phyloP scores from a whole-genome alignment of 352 stramenopile species.

The Phytophthora sojae region DNA sequence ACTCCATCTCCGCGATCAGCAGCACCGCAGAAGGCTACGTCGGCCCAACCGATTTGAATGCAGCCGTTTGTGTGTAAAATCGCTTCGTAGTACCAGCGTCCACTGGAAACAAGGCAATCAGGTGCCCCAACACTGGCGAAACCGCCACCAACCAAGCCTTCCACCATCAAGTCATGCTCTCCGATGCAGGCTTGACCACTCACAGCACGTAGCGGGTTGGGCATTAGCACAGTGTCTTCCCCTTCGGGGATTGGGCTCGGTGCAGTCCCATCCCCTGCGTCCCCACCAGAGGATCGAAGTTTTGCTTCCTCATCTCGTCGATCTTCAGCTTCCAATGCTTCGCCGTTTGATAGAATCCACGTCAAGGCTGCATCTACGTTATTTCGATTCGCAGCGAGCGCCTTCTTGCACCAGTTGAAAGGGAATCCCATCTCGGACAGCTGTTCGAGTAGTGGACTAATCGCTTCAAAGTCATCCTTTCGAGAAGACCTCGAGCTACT shows the following conservation, averaged over 20 bases:
- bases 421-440: slow-evolving; percentile 94
- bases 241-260: slow-evolving; percentile 34
- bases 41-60: slow-evolving; percentile 95
- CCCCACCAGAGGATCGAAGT: slow-evolving; percentile 38
- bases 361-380: slow-evolving; percentile 93
- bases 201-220: slow-evolving; percentile 84
- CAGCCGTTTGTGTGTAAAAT: slow-evolving; percentile 92
- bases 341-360: slow-evolving; percentile 93
- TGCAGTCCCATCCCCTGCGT: slow-evolving; percentile 37
- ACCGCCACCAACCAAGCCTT: slow-evolving; percentile 83
- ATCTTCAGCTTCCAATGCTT: slow-evolving; percentile 90
- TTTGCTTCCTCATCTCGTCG: slow-evolving; percentile 85
- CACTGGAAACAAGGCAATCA: slow-evolving; percentile 79
- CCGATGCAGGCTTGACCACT: slow-evolving; percentile 89
- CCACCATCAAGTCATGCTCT: slow-evolving; percentile 85
- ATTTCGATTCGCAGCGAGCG: slow-evolving; percentile 87
- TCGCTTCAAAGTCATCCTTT: slow-evolving; percentile 66
- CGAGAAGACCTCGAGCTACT: slow-evolving; percentile 32
- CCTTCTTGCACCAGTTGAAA: slow-evolving; percentile 93
- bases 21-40: slow-evolving; percentile 88
- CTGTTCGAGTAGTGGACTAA: slow-evolving; percentile 85
- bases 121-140: slow-evolving; percentile 88
- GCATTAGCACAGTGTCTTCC: slow-evolving; percentile 53
- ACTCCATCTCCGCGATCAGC: slow-evolving; percentile 92
- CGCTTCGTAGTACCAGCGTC: slow-evolving; percentile 94